A percentile compares a stretch with the other conserved stretches of the same genome.
Conservation (phyloP, 306 rosid genomes). For the Senna tora region DNA sequence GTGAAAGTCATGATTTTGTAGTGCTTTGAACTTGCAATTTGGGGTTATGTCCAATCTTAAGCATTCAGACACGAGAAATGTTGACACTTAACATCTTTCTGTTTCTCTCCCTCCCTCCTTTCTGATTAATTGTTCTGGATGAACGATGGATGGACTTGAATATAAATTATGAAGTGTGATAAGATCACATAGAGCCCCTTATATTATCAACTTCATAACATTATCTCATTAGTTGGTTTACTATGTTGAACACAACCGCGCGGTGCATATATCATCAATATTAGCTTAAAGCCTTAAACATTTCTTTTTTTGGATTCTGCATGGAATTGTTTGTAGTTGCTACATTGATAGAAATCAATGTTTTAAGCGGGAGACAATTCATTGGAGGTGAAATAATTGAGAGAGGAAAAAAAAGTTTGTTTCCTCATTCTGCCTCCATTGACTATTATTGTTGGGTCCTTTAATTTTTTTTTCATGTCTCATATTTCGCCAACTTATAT, state of each 20-base stretch:
- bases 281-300: not conserved
- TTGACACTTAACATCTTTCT: not conserved
- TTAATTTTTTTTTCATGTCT: too few relatives aligned
- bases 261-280: not conserved
- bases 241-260: not conserved
- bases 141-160: too few relatives aligned
- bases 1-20: slow-evolving; percentile 33
- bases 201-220: not conserved
- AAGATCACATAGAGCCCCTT: not conserved
- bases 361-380: too few relatives aligned
- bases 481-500: too few relatives aligned
- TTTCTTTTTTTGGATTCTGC: not conserved
- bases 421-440: too few relatives aligned
- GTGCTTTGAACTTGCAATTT: slow-evolving; percentile 8
- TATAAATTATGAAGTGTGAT: too few relatives aligned
- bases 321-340: too few relatives aligned
- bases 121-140: not conserved
- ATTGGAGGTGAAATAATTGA: too few relatives aligned
- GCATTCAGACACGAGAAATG: not conserved
- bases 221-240: not conserved
- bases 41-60: not conserved
- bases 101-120: not conserved
- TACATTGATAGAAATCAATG: too few relatives aligned
- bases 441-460: too few relatives aligned
- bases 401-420: too few relatives aligned